These are phyloP conservation scores for Annulohypoxylon maeteangense DNA, from an alignment of 495 filamentous ascomycete species.

Conservation along the genomic window DNA sequence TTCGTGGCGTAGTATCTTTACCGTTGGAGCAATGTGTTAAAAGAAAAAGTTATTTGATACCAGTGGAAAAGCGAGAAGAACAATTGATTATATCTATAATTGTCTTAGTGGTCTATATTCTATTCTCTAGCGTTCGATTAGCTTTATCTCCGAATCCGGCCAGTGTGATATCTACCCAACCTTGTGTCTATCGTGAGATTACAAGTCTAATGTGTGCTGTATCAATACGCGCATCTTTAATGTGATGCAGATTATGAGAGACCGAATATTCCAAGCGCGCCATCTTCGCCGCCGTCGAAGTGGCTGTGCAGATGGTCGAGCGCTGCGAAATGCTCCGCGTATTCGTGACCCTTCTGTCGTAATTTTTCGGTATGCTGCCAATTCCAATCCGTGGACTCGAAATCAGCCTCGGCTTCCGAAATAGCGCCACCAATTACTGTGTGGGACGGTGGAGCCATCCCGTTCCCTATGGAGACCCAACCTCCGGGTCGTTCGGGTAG, in stretches of 20 bases:
- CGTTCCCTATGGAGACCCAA: constrained; percentile 56
- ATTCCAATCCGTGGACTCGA: constrained; percentile 54
- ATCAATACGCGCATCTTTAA: not conserved
- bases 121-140: constrained; percentile 6
- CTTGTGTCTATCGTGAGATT: constrained; percentile 7
- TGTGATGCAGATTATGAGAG: constrained; percentile 47
- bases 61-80: not conserved
- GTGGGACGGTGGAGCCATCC: constrained; percentile 42
- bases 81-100: constrained; percentile 22
- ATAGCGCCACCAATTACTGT: constrained; percentile 28
- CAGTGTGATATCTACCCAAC: constrained; percentile 6
- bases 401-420: constrained; percentile 36
- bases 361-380: constrained; percentile 60
- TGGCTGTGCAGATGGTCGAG: constrained; percentile 59
- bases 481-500: constrained; percentile 68
- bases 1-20: not conserved
- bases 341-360: constrained; percentile 59
- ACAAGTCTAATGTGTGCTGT: not conserved
- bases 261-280: constrained; percentile 60
- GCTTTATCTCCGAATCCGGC: not conserved
- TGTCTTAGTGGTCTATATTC: constrained; percentile 14
- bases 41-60: constrained; percentile 23
- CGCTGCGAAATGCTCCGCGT: constrained; percentile 61
- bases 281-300: constrained; percentile 60
- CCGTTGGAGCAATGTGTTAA: not conserved